A percentile compares a stretch with the other conserved stretches of the same genome.
phyloP scores from a whole-genome alignment of 208 protist genomes.

The Leishmania amazonensis region DNA sequence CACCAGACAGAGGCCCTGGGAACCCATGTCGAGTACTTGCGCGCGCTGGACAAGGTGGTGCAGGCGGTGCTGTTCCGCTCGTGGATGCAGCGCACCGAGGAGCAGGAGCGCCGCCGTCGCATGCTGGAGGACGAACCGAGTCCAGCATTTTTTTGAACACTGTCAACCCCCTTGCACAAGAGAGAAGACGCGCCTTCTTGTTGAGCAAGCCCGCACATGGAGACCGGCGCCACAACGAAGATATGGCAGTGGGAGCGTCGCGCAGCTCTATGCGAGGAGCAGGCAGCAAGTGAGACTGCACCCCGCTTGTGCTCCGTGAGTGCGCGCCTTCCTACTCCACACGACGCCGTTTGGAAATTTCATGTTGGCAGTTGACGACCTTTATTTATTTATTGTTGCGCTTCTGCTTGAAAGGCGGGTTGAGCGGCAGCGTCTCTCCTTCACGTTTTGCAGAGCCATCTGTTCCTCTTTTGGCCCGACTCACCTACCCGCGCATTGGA shows the following conservation, averaged over 20 bases:
- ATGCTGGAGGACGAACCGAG: slow-evolving; percentile 64
- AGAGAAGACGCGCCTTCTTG: neutral
- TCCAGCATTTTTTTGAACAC: slow-evolving; percentile 29
- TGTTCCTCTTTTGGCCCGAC: neutral
- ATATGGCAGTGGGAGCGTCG: neutral
- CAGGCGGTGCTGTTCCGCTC: slow-evolving; percentile 63
- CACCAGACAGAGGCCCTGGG: slow-evolving; percentile 13
- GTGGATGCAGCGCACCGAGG: slow-evolving; percentile 61
- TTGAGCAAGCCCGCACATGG: neutral
- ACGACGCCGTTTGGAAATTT: neutral
- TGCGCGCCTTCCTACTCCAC: neutral
- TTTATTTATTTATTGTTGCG: neutral
- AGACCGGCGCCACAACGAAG: neutral
- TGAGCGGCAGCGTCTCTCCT: neutral
- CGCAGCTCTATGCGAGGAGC: neutral
- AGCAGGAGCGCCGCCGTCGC: slow-evolving; percentile 53
- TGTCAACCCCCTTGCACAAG: neutral
- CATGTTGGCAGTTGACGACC: neutral
- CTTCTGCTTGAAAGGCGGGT: neutral
- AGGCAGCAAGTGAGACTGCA: neutral
- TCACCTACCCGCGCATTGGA: neutral
- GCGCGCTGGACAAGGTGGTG: slow-evolving; percentile 80
- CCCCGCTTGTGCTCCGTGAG: neutral
- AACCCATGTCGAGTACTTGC: slow-evolving; percentile 54
- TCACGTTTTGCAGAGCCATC: neutral